phyloP scores from a whole-genome alignment of 2,329 filamentous ascomycete species.

The Claviceps citrina region DNA sequence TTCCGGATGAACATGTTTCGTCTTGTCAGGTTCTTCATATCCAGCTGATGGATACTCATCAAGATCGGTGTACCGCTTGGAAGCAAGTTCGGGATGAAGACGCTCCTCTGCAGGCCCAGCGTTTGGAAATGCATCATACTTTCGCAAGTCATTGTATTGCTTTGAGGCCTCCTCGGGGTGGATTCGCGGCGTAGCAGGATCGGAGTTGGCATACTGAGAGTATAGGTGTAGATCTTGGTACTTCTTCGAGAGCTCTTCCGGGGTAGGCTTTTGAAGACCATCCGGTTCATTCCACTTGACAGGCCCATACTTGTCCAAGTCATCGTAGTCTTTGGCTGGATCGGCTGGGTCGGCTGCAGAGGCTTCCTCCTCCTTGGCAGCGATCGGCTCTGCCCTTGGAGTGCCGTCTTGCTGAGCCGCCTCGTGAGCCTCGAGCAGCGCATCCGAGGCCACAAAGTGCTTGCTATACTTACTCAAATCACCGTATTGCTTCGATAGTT shows the following conservation, averaged over 20 bases:
- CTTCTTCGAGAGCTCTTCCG: slow-evolving; percentile 16
- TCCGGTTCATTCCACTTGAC: slow-evolving; percentile 7
- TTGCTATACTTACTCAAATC: slow-evolving; percentile 21
- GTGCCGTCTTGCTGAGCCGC: slow-evolving; percentile 6
- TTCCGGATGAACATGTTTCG: slow-evolving; percentile 20
- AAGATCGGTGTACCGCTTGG: slow-evolving; percentile 21
- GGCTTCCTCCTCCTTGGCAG: slow-evolving; percentile 5
- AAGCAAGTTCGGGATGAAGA: slow-evolving; percentile 17
- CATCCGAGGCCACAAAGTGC: slow-evolving; percentile 6
- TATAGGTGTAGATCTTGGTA: slow-evolving; percentile 15
- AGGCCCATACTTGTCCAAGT: slow-evolving; percentile 8
- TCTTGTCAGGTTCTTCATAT: slow-evolving; percentile 14
- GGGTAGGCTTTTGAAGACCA: slow-evolving; percentile 7
- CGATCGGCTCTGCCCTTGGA: slow-evolving; percentile 6
- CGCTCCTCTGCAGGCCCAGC: slow-evolving; percentile 10
- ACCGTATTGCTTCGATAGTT: slow-evolving; percentile 18
- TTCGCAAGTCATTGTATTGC: slow-evolving; percentile 20
- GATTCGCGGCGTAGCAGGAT: slow-evolving; percentile 10
- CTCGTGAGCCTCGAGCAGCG: slow-evolving; percentile 7
- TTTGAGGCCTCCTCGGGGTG: slow-evolving; percentile 23
- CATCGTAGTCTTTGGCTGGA: slow-evolving; percentile 2
- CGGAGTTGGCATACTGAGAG: slow-evolving; percentile 15
- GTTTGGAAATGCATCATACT: slow-evolving; percentile 18
- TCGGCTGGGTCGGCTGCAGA: slow-evolving; percentile 1
- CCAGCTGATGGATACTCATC: slow-evolving; percentile 17